Evolutionary conservation across 345 rosid genomes (phyloP).

Genomic region (Bruguiera sexangula): DNA sequence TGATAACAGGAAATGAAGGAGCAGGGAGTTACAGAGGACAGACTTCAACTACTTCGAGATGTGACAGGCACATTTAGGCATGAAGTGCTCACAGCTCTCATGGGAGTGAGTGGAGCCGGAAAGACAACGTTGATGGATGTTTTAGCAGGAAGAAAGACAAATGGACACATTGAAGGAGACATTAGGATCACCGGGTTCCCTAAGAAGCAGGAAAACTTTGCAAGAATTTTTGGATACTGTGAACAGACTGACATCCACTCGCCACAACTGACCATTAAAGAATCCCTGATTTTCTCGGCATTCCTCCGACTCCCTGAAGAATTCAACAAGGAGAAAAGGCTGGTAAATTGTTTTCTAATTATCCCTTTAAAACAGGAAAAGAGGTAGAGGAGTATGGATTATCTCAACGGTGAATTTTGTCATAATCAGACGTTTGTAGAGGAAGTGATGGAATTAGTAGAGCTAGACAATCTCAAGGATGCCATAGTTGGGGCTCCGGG

Average conservation of each 20-base stretch:
- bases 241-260: constrained; percentile 65
- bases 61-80: constrained; percentile 59
- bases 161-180: constrained; percentile 49
- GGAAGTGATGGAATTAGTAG: constrained; percentile 65
- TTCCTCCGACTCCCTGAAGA: constrained; percentile 25
- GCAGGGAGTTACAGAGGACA: constrained; percentile 35
- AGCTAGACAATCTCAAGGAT: constrained; percentile 54
- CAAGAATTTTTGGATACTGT: constrained; percentile 57
- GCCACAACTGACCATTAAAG: constrained; percentile 52
- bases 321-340: constrained; percentile 19
- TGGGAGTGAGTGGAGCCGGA: constrained; percentile 76
- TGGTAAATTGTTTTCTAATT: background rate
- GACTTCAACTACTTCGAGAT: constrained; percentile 51
- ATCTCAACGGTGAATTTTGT: background rate
- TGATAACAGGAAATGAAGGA: constrained; percentile 43
- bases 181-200: constrained; percentile 49
- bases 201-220: constrained; percentile 54
- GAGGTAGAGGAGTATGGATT: too few species aligned
- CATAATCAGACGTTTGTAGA: constrained; percentile 52
- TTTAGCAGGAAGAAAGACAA: constrained; percentile 61
- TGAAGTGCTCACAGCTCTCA: constrained; percentile 58
- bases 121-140: constrained; percentile 71
- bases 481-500: constrained; percentile 69
- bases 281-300: constrained; percentile 54
- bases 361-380: background rate